Base-by-base conservation (phyloP, 495 filamentous ascomycete genomes). In the Penicillium canariense region DNA sequence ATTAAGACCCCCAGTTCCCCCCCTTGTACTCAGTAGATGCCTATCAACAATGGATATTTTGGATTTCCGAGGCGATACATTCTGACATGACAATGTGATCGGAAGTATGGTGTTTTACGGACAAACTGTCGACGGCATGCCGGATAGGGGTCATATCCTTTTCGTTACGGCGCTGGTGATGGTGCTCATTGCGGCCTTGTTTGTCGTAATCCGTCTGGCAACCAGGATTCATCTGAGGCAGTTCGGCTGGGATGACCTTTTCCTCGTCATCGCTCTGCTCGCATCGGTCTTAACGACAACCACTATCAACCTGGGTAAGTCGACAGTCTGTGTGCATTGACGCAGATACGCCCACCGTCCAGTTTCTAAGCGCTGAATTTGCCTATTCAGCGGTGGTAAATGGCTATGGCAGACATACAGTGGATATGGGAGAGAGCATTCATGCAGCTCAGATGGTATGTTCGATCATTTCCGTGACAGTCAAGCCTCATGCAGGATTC, bases 201-300 rank as follows among this genome's bases (percentile, higher is more conserved):
- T 52, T 45, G 50, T 45, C 3, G n/a, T 18, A 6, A 45, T 45
- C 45, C 50, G 50, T 5, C 12, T 45, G 11, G 30, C 18, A 18
- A 52, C 50, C 5, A 43, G 50, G 20, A 4, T 45, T 45, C 4
- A 26, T 26, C 2, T 27, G 39, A 52, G 28, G 25, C 15, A 45
- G 15, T 28, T 56, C 31, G 48, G 46, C 12, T 52, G 36, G 48
- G 54, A 56, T 44, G 54, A 52, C 12, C 5, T 50, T 28, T 52
- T 35, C 18, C 38, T 56, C 11, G 9, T 36, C 17, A 44, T 56
- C 17, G 54, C 48, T n/a, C 38, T 46, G 14, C 27, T 31, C 30
- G 30, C 31, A 25, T 45, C 54, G 28, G 17, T 12, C 22, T 22
- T 56, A 15, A 36, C 48, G 25, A 56, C 48, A 10, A 5, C 23